phyloP scores from a whole-genome alignment of 345 rosid species.

The Citrus reticulata region DNA sequence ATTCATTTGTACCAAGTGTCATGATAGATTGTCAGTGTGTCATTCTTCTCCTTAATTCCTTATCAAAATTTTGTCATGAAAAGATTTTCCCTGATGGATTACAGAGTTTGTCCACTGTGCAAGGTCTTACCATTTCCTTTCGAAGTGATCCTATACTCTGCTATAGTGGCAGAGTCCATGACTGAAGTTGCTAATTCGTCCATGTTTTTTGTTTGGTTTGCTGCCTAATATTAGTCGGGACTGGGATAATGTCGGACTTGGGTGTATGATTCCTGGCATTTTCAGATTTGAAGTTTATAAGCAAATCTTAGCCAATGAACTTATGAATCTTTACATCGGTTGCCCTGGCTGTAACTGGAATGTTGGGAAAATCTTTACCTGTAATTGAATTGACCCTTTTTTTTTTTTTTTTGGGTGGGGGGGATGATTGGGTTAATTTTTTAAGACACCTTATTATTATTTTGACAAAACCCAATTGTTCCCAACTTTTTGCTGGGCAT shows the following conservation, averaged over 20 bases:
- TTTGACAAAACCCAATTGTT: no score
- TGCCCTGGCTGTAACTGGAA: no score
- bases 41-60: not conserved
- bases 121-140: not conserved
- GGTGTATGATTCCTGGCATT: no score
- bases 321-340: not conserved
- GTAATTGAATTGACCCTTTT: no score
- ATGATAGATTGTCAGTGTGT: not conserved
- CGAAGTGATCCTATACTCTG: not conserved
- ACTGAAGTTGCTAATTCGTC: not conserved
- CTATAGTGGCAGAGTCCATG: not conserved
- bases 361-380: no score
- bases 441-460: no score
- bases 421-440: no score
- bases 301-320: not conserved
- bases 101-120: not conserved
- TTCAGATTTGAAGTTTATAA: no score
- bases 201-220: not conserved
- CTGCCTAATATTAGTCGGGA: not conserved
- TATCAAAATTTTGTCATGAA: not conserved
- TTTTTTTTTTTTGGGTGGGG: no score
- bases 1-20: not conserved
- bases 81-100: not conserved
- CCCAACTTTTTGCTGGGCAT: no score
- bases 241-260: not conserved